phyloP scores from a whole-genome alignment of 106 monocot genomes.

The Dendrobium nobile region DNA sequence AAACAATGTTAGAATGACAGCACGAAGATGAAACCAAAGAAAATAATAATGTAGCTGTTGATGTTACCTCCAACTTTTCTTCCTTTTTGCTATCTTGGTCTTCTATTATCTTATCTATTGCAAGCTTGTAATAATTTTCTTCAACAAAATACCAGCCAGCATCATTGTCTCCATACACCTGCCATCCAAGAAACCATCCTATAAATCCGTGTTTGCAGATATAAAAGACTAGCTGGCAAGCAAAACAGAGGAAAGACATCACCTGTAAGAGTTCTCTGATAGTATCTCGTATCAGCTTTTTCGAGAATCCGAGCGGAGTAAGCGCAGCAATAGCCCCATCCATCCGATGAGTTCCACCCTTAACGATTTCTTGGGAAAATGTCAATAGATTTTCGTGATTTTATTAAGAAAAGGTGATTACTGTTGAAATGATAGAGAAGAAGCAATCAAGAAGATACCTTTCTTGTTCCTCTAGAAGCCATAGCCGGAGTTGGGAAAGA shows the following conservation, averaged over 20 bases:
- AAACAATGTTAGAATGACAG: neutral
- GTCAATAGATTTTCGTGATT: neutral
- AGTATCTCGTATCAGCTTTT: neutral
- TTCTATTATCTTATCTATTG: constrained; percentile 5
- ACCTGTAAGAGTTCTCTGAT: neutral
- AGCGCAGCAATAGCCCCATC: constrained; percentile 6
- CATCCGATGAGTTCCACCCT: constrained; percentile 3
- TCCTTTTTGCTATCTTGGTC: neutral
- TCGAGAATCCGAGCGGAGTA: neutral
- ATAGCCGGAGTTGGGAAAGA: neutral
- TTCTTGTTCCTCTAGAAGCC: neutral
- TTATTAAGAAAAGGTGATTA: neutral
- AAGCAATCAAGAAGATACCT: neutral
- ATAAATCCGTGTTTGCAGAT: neutral
- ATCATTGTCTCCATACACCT: constrained; percentile 9
- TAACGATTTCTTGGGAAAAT: neutral
- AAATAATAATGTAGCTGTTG: neutral
- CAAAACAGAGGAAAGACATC: neutral
- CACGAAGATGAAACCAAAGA: neutral
- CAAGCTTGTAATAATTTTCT: constrained; percentile 8
- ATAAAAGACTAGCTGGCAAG: neutral
- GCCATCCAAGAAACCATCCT: neutral
- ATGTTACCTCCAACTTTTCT: neutral
- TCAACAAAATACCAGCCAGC: constrained; percentile 8
- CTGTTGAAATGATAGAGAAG: neutral